Evolutionary conservation across 805 yeast species (phyloP).

Genomic region (Millerozyma miso): DNA sequence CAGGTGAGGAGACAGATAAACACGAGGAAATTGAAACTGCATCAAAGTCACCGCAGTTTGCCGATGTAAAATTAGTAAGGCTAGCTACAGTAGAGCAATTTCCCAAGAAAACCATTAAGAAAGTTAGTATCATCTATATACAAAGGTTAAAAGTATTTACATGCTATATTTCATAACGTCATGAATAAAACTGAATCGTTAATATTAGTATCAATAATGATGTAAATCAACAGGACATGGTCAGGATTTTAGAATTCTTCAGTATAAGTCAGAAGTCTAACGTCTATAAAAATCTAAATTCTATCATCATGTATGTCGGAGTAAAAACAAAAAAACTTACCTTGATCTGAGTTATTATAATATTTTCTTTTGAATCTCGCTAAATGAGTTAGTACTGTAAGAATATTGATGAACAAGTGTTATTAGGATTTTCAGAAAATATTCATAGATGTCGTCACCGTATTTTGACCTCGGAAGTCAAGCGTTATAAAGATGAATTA

Average conservation of each 20-base stretch:
- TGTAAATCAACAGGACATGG: slow-evolving; percentile 8
- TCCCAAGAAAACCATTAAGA: no score
- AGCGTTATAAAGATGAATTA: slow-evolving; percentile 3
- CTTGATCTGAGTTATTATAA: background rate
- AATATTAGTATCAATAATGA: background rate
- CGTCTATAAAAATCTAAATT: slow-evolving; percentile 32
- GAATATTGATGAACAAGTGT: background rate
- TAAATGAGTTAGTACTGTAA: background rate
- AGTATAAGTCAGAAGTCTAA: slow-evolving; percentile 33
- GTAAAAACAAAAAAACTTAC: background rate
- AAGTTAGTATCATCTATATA: no score
- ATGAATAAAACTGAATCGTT: background rate
- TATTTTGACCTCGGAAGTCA: slow-evolving; percentile 3
- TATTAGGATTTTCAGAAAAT: background rate
- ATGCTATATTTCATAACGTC: background rate
- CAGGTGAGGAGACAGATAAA: no score
- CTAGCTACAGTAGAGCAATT: no score
- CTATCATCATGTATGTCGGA: slow-evolving; percentile 22
- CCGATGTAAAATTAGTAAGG: no score
- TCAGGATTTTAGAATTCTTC: slow-evolving; percentile 15
- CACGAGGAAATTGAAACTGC: no score
- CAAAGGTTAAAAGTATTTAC: background rate
- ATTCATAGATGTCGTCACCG: slow-evolving; percentile 2
- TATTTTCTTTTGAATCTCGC: no score
- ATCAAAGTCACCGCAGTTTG: no score